Evolutionary conservation across 192 early-diverging fungal species (phyloP).

Genomic region (Chytriomyces sp.): DNA sequence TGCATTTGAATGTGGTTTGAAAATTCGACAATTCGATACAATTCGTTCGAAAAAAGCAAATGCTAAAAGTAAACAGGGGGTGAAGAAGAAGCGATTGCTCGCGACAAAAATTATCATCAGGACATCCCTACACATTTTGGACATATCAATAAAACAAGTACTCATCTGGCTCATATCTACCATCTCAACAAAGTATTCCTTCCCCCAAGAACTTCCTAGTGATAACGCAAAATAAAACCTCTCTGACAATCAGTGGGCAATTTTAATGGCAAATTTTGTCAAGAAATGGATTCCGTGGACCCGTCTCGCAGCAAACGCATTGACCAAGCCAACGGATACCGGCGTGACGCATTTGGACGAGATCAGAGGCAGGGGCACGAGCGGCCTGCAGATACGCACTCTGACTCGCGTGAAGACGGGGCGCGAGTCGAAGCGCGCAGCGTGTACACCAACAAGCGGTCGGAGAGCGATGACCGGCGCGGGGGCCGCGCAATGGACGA

Average conservation of each 20-base stretch:
- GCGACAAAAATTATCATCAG: no score
- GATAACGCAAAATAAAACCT: no score
- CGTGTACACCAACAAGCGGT: not conserved
- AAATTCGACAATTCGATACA: no score
- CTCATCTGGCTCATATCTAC: no score
- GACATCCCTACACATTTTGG: no score
- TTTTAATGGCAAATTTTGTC: not conserved
- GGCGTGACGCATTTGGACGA: not conserved
- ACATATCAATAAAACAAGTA: no score
- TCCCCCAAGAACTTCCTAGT: no score
- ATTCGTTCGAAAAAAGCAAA: no score
- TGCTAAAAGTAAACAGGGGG: no score
- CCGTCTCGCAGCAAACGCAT: constrained; percentile 10
- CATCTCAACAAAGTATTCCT: no score
- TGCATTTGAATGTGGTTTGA: no score
- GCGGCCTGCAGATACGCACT: not conserved
- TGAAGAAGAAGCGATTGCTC: no score
- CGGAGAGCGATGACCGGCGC: not conserved
- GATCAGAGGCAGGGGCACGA: not conserved
- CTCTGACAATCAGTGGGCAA: not conserved
- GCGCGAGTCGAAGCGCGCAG: not conserved
- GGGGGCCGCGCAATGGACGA: not conserved
- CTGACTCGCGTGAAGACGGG: not conserved
- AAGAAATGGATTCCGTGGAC: constrained; percentile 6
- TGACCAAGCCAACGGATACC: not conserved